A percentile compares a stretch with the other conserved stretches of the same genome.
These are phyloP conservation scores for Aureobasidium leucospermi DNA, from an alignment of 2,329 filamentous ascomycete species.

Conservation along the genomic window DNA sequence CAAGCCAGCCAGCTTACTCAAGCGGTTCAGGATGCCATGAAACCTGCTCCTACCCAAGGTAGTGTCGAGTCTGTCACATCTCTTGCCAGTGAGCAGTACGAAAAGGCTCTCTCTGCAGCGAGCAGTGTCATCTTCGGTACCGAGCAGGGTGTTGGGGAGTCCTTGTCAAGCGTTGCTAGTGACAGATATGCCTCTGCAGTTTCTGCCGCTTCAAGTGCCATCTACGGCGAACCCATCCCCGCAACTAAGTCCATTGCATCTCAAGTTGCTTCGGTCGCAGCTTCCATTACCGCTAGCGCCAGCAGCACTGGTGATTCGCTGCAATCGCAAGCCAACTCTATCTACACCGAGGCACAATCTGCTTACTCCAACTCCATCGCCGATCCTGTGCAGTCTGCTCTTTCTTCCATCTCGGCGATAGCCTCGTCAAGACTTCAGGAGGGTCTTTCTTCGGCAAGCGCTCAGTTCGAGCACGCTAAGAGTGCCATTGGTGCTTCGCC, in stretches of 20 bases:
- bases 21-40: slow-evolving; percentile 49
- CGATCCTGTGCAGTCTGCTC: slow-evolving; percentile 41
- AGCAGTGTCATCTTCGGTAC: slow-evolving; percentile 50
- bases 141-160: slow-evolving; percentile 33
- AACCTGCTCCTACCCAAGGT: slow-evolving; percentile 39
- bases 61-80: slow-evolving; percentile 45
- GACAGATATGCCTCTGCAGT: slow-evolving; percentile 52
- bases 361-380: slow-evolving; percentile 61
- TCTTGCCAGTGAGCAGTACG: slow-evolving; percentile 50
- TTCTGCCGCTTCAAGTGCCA: slow-evolving; percentile 49
- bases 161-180: slow-evolving; percentile 43
- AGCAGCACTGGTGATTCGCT: slow-evolving; percentile 28
- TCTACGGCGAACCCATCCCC: slow-evolving; percentile 46
- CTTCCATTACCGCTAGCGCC: slow-evolving; percentile 17
- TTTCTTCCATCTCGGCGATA: slow-evolving; percentile 56
- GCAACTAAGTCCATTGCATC: slow-evolving; percentile 35
- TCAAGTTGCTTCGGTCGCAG: slow-evolving; percentile 28
- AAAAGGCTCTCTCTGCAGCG: slow-evolving; percentile 49
- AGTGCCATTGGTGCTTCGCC: slow-evolving; percentile 57
- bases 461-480: slow-evolving; percentile 63
- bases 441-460: slow-evolving; percentile 62
- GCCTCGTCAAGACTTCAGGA: slow-evolving; percentile 64
- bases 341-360: slow-evolving; percentile 59
- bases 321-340: slow-evolving; percentile 44
- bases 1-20: slow-evolving; percentile 47